Evolutionary conservation across 2,329 filamentous ascomycete genomes (phyloP).

Genomic region (Clarireedia paspali): DNA sequence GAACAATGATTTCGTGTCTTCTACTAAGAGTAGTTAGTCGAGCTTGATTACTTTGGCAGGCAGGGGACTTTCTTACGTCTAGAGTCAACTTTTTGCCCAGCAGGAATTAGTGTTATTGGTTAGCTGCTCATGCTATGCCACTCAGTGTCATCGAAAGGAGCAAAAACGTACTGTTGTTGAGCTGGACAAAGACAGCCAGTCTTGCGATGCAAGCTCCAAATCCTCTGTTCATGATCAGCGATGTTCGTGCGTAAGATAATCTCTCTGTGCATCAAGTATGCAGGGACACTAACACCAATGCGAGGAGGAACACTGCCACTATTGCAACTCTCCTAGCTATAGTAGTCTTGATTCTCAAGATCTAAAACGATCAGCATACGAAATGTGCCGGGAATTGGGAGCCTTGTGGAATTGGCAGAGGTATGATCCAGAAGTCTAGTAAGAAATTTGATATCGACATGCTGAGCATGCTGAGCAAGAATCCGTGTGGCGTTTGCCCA

Average conservation of each 20-base stretch:
- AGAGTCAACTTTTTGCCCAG: neutral
- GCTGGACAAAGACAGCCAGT: neutral
- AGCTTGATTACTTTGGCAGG: neutral
- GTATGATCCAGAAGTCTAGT: neutral
- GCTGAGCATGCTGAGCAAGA: neutral
- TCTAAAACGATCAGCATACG: neutral
- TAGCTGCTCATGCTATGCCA: neutral
- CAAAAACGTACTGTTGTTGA: neutral
- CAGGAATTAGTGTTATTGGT: neutral
- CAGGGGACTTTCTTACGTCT: neutral
- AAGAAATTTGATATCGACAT: neutral
- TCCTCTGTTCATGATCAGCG: neutral
- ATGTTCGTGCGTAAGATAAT: neutral
- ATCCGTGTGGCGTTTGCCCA: neutral
- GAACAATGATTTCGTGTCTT: neutral
- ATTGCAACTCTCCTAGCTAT: neutral
- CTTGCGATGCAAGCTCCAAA: constrained; percentile 1
- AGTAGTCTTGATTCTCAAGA: neutral
- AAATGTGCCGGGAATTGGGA: neutral
- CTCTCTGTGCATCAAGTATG: neutral
- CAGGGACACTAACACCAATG: neutral
- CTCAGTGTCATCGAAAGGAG: neutral
- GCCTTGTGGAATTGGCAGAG: neutral
- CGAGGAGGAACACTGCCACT: constrained; percentile 4
- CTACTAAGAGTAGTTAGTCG: neutral